Evolutionary conservation across 2,329 filamentous ascomycete genomes (phyloP).

Genomic region (Alternaria longipes): DNA sequence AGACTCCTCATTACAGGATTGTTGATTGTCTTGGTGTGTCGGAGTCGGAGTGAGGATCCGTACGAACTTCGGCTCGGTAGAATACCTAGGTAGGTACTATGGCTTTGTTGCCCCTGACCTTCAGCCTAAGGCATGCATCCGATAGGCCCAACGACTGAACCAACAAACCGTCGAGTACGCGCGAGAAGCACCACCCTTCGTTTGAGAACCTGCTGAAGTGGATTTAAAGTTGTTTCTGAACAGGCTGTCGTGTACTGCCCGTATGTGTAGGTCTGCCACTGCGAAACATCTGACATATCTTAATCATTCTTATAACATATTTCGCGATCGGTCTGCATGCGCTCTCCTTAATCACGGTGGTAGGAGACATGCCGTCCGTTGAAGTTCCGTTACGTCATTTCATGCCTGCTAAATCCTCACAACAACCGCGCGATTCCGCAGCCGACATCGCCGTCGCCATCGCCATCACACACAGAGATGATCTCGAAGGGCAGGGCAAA

Average conservation of each 20-base stretch:
- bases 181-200: rapidly evolving
- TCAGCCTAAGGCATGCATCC: no score
- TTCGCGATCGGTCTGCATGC: no score
- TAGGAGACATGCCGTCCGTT: not conserved
- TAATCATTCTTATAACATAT: rapidly evolving
- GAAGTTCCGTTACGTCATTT: not conserved
- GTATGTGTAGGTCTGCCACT: rapidly evolving
- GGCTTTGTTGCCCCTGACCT: no score
- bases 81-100: no score
- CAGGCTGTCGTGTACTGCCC: rapidly evolving
- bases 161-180: no score
- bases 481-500: no score
- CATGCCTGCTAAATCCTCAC: not conserved
- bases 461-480: not conserved
- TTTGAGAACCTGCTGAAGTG: no score
- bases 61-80: no score
- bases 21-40: no score
- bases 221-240: rapidly evolving
- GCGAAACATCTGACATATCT: rapidly evolving
- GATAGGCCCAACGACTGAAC: no score
- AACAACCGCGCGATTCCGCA: not conserved
- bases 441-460: not conserved
- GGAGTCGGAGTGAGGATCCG: no score
- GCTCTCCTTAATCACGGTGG: not conserved
- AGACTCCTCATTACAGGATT: no score